phyloP scores from a whole-genome alignment of 2,329 filamentous ascomycete genomes.

The Xylariaceae sp. region DNA sequence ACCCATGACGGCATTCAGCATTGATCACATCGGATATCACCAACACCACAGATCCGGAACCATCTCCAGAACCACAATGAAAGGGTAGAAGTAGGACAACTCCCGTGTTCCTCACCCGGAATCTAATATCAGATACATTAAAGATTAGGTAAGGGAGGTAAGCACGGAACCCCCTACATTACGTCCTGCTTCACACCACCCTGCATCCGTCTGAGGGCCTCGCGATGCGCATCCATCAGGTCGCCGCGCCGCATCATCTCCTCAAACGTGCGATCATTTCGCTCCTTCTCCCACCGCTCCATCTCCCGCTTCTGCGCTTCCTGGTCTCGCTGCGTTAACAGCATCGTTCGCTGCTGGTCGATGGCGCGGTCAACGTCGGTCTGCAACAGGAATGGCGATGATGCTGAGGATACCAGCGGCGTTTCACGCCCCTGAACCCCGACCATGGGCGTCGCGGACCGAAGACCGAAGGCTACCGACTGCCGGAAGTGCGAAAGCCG shows the following conservation, averaged over 20 bases:
- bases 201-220: conserved; percentile 78
- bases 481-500: conserved; percentile 63
- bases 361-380: conserved; percentile 45
- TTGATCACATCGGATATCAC: background rate
- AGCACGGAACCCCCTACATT: background rate
- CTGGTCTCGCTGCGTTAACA: conserved; percentile 59
- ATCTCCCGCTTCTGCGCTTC: conserved; percentile 56
- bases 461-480: conserved; percentile 59
- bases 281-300: conserved; percentile 52
- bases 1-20: background rate
- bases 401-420: conserved; percentile 31
- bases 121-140: background rate
- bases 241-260: conserved; percentile 71
- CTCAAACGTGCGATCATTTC: conserved; percentile 60
- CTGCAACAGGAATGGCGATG: conserved; percentile 27
- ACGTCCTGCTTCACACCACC: conserved; percentile 35
- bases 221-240: conserved; percentile 70
- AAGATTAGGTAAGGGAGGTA: background rate
- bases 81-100: background rate
- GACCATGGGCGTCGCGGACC: conserved; percentile 36
- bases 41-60: background rate
- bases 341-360: conserved; percentile 48
- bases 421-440: conserved; percentile 36
- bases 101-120: background rate
- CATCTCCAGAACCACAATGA: background rate